A percentile compares a stretch with the other conserved stretches of the same genome.
phyloP scores from a whole-genome alignment of 2,329 filamentous ascomycete species.

The Beauveria australis region DNA sequence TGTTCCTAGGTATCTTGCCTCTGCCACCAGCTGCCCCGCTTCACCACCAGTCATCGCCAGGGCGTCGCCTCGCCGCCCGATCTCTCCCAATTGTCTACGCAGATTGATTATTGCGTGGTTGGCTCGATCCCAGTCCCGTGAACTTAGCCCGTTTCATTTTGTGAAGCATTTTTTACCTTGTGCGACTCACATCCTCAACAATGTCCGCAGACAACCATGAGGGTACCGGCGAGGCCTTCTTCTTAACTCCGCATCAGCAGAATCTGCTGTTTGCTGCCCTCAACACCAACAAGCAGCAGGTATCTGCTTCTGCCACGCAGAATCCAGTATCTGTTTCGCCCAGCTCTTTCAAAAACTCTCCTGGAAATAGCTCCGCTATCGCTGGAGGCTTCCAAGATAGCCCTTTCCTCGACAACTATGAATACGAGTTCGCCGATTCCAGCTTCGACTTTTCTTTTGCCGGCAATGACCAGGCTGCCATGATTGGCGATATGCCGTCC shows the following conservation, averaged over 20 bases:
- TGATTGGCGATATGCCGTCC: conserved; percentile 71
- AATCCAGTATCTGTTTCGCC: conserved; percentile 38
- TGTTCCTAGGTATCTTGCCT: neutral
- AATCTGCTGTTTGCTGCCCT: conserved; percentile 67
- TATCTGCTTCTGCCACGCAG: conserved; percentile 23
- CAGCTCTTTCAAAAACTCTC: conserved; percentile 41
- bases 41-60: conserved; percentile 7
- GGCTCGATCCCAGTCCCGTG: neutral
- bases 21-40: conserved; percentile 1
- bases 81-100: neutral
- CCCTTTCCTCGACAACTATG: conserved; percentile 71
- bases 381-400: conserved; percentile 57
- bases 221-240: conserved; percentile 44
- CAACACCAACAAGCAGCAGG: conserved; percentile 53
- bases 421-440: conserved; percentile 68
- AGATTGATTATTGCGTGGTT: neutral
- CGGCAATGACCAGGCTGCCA: conserved; percentile 46
- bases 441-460: conserved; percentile 61
- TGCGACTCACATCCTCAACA: neutral
- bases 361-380: conserved; percentile 29
- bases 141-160: neutral
- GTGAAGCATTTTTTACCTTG: neutral
- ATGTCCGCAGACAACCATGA: conserved; percentile 42
- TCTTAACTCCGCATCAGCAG: conserved; percentile 69
- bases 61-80: neutral